These are phyloP conservation scores for Neurospora hispaniola DNA, from an alignment of 495 filamentous ascomycete genomes.

Conservation along the genomic window DNA sequence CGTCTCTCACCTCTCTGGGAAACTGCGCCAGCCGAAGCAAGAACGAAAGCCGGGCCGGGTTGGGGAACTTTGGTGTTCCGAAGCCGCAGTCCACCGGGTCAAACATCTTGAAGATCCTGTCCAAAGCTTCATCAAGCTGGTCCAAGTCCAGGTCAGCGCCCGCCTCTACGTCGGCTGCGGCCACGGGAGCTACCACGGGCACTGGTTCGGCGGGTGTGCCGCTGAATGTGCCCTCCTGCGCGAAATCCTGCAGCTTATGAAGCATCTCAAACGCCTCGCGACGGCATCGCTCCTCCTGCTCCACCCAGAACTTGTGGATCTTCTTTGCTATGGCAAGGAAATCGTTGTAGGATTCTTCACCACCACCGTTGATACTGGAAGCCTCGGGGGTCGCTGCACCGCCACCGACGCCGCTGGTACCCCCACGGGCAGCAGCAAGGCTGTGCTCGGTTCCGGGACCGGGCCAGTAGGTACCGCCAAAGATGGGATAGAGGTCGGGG, in stretches of 20 bases:
- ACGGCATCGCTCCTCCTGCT: constrained; percentile 69
- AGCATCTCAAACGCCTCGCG: constrained; percentile 75
- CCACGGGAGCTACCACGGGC: not conserved
- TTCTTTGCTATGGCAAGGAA: constrained; percentile 80
- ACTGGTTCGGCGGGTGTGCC: not conserved
- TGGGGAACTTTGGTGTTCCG: constrained; percentile 80
- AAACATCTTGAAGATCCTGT: constrained; percentile 66
- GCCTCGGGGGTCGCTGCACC: constrained; percentile 13
- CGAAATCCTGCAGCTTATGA: constrained; percentile 70
- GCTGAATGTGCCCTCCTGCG: constrained; percentile 70
- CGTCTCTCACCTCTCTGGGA: constrained; percentile 60
- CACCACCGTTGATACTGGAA: constrained; percentile 13
- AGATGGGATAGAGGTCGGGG: constrained; percentile 83
- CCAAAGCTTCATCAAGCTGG: constrained; percentile 79
- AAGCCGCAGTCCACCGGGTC: constrained; percentile 77
- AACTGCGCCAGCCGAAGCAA: constrained; percentile 67
- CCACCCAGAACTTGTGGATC: constrained; percentile 69
- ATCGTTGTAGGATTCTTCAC: constrained; percentile 46
- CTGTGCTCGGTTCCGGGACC: constrained; percentile 55
- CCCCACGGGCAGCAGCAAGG: constrained; percentile 15
- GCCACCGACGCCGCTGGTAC: constrained; percentile 4
- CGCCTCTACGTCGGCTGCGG: not conserved
- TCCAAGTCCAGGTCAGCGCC: constrained; percentile 69
- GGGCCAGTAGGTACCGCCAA: constrained; percentile 96
- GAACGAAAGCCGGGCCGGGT: constrained; percentile 74